A percentile compares a stretch with the other conserved stretches of the same genome.
These are phyloP conservation scores for Trypethelium eluteriae DNA, from an alignment of 495 filamentous ascomycete species.

Conservation along the genomic window DNA sequence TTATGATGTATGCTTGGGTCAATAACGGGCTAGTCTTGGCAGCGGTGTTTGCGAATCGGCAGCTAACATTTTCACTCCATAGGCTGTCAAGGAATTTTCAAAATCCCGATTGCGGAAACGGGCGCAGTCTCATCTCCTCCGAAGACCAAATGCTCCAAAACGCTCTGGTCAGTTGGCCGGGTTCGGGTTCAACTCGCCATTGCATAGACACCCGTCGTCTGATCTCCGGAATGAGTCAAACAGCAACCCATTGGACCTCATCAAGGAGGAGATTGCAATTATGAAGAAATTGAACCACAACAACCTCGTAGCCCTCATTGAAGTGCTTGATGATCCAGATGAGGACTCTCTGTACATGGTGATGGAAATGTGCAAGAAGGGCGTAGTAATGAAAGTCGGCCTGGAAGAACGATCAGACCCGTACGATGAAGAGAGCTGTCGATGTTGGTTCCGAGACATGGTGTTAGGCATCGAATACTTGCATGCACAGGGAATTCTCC, in stretches of 20 bases:
- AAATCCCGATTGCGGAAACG: conserved; percentile 88
- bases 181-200: conserved; percentile 55
- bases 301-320: conserved; percentile 85
- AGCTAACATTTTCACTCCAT: conserved; percentile 15
- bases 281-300: conserved; percentile 97
- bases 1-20: conserved; percentile 15
- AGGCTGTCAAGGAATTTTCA: conserved; percentile 98
- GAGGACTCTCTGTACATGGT: conserved; percentile 98
- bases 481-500: conserved; percentile 89
- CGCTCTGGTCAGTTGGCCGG: conserved; percentile 47
- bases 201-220: conserved; percentile 47
- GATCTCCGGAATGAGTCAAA: conserved; percentile 48
- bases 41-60: conserved; percentile 5
- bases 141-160: conserved; percentile 52
- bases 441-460: conserved; percentile 90
- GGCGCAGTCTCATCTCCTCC: conserved; percentile 82
- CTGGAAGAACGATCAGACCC: conserved; percentile 76
- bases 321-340: conserved; percentile 89
- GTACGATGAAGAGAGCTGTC: conserved; percentile 74
- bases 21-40: conserved; percentile 19
- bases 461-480: conserved; percentile 95
- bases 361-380: conserved; percentile 97
- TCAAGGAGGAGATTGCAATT: conserved; percentile 94
- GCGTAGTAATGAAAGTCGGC: conserved; percentile 93
- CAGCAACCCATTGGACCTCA: conserved; percentile 75